Evolutionary conservation across 2,329 filamentous ascomycete species (phyloP).

Genomic region (Fusarium sp.): DNA sequence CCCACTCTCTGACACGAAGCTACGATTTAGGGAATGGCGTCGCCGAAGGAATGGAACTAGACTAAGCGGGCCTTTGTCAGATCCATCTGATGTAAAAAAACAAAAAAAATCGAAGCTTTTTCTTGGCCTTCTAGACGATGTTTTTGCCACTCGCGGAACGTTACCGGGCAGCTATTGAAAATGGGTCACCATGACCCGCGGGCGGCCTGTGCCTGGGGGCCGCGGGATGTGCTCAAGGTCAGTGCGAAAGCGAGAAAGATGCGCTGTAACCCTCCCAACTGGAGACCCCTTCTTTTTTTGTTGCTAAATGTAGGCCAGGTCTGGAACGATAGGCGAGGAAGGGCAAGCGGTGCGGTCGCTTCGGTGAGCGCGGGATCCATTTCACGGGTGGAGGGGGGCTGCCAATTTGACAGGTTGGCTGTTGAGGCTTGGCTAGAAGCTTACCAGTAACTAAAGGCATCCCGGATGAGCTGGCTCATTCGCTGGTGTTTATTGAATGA

Average conservation of each 20-base stretch:
- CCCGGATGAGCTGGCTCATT: not conserved
- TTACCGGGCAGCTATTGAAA: slow-evolving; percentile 1
- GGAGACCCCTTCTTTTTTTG: not conserved
- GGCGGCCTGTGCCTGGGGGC: not conserved
- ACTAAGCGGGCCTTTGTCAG: slow-evolving; percentile 15
- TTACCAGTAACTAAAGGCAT: not conserved
- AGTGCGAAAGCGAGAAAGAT: slow-evolving; percentile 3
- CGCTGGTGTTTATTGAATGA: not conserved
- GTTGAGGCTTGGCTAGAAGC: not conserved
- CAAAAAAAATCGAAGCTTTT: not conserved
- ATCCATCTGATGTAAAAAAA: not conserved
- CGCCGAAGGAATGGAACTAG: slow-evolving; percentile 6
- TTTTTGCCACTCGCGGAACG: slow-evolving; percentile 19
- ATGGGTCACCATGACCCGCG: not conserved
- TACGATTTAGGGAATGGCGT: not conserved
- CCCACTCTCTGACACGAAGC: not conserved
- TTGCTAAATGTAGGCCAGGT: slow-evolving; percentile 7
- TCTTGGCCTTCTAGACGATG: slow-evolving; percentile 15
- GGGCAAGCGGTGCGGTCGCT: slow-evolving; percentile 14
- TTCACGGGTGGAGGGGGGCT: not conserved
- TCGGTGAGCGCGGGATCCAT: slow-evolving; percentile 17
- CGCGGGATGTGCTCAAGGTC: slow-evolving; percentile 5
- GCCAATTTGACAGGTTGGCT: not conserved
- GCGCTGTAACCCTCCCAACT: slow-evolving; percentile 10
- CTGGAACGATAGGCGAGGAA: slow-evolving; percentile 33